These are phyloP conservation scores for Rhododendron henanense DNA, from an alignment of 148 eudicot species.

Conservation along the genomic window DNA sequence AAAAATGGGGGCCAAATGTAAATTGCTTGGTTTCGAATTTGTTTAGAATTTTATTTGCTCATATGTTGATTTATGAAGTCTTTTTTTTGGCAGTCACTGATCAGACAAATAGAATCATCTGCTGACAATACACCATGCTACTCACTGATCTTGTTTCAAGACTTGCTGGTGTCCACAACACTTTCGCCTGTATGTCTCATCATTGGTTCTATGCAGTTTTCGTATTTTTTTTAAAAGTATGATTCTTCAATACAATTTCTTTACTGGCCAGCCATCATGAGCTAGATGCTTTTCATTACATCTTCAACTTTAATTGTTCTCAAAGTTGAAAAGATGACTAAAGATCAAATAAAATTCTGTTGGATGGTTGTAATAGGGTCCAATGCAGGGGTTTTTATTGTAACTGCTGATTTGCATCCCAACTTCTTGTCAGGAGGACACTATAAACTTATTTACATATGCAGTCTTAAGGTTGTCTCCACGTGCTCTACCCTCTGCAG, in stretches of 20 bases:
- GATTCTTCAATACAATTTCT: neutral
- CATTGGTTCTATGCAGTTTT: conserved; percentile 10
- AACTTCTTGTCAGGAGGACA: conserved; percentile 63
- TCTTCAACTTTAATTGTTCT: neutral
- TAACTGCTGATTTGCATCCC: neutral
- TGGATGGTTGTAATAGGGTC: neutral
- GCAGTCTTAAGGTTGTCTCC: conserved; percentile 81
- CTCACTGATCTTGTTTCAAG: conserved; percentile 87
- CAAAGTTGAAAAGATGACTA: neutral
- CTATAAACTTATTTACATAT: conserved; percentile 76
- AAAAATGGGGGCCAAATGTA: neutral
- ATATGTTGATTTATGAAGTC: conserved; percentile 6
- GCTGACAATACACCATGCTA: conserved; percentile 56
- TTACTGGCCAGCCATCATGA: neutral
- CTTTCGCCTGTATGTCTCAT: conserved; percentile 72
- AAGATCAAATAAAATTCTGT: neutral
- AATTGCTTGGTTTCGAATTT: neutral
- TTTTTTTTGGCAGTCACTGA: conserved; percentile 63
- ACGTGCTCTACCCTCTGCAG: conserved; percentile 58
- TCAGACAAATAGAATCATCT: conserved; percentile 66
- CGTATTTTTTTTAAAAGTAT: neutral
- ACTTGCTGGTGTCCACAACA: conserved; percentile 82
- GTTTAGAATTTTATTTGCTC: neutral
- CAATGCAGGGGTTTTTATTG: neutral
- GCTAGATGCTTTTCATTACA: neutral